Base-by-base conservation (phyloP, 345 rosid genomes). In the Camelina neglecta region DNA sequence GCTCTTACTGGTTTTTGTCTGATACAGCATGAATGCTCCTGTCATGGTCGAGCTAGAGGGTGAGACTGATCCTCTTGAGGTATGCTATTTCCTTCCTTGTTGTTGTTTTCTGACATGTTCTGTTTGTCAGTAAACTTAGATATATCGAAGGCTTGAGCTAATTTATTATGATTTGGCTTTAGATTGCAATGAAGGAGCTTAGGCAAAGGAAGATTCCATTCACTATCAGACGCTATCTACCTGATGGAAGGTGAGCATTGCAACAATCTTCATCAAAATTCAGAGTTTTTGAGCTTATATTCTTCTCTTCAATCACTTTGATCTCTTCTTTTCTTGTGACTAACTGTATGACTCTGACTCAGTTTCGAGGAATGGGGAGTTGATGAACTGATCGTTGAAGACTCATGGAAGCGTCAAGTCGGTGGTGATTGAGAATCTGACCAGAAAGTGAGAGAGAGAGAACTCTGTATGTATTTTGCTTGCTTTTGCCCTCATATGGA, bases 391-490 rank as follows among this genome's bases (percentile, higher is more conserved):
- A 89, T 93, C 11, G 94, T 89, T 63, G 97, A 93, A 69, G 97
- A 90, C 80, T 91, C 96, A 0, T 93, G 97, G 97, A 89, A 91
- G 86, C 86, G 96, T 56, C 98, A 93, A 76, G 96, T 89, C 1
- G 93, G 97, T 16, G 93, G 98, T 6, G 91, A 85, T 64, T 87
- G 83, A 83, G 61, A 4, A 24, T 63, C 68, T 63, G 2, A 45
- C 8, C 23, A 45, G 67, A 63, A 4, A 3, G 29, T 3, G 29
- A 26, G 31, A 29, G 31, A 29, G 31, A 29, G 36, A 63, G 13
- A 44, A 15, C 13, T 63, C 54, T 24, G 15, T 15, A 45, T 29
- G 41, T 29, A 26, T 2, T 11, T 60, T 39, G 48, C 65, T 20
- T 39, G 10, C 48, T 26, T 24, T 45, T 45, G 23, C 24, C n/a